Base-by-base conservation (phyloP, 164 flowering plant genomes). In the Berberis thunbergii region DNA sequence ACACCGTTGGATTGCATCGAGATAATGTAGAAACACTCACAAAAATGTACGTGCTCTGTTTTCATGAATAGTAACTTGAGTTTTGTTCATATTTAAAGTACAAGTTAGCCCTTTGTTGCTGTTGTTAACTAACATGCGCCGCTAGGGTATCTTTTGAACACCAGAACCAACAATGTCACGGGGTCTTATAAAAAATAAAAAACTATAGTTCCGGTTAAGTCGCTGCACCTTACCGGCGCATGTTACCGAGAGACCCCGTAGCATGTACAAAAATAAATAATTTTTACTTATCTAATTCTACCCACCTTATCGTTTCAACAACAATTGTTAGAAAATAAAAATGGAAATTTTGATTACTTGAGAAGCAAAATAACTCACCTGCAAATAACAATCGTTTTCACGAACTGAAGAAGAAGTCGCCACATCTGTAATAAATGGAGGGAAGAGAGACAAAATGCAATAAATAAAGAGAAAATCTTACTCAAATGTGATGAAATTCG, bases 371-470 rank as follows among this genome's bases (percentile, higher is more conserved):
- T 4, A 52, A 41, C 10, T 26, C 50, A 70, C 73, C 73, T 70
- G 70, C 7, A 43, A 54, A 56, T 49, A 55, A 60, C 41, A 60
- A 49, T 55, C 57, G 26, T 45, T 55, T 60, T 46, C 43, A 45
- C 12, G 69, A n/a, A 44, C 3, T 7, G 70, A 60, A 38, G 49
- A 67, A 54, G 43, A 59, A 5, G 45, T 55, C 50, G 50, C 73
- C 70, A 70, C 58, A 44, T 45, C 11, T n/a, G 26, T 45, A 41
- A 57, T 54, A 39, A 26, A 12, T 1, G 41, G 42, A 45, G 7
- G 26, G 67, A 59, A 52, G 26, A 63, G 43, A 64, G 39, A 26
- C 3, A 46, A 2, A 40, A 50, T 0, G n/a, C 39, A 11, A 4
- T 7, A 11, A 45, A 46, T 0, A 8, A 1, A 38, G 1, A 12